phyloP scores from a whole-genome alignment of 2,329 filamentous ascomycete genomes.

The Allantophomopsis cytisporea region DNA sequence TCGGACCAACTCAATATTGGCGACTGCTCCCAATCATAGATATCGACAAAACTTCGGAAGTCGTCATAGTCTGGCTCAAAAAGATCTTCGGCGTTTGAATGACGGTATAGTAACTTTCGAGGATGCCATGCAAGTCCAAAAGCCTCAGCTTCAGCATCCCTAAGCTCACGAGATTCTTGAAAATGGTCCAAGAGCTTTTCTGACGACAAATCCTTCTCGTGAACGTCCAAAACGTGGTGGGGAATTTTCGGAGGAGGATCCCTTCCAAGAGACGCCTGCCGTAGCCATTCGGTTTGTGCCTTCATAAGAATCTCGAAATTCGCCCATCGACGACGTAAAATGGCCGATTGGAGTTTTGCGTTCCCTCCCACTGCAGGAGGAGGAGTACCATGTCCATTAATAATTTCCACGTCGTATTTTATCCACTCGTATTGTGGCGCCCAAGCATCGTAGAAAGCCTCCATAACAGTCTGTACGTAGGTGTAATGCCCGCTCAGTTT shows the following conservation, averaged over 20 bases:
- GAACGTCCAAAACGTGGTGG: no score
- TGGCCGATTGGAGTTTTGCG: conserved; percentile 5
- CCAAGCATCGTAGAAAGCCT: conserved; percentile 15
- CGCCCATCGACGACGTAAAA: conserved; percentile 17
- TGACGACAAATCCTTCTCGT: no score
- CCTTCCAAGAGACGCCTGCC: conserved; percentile 5
- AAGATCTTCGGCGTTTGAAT: neutral
- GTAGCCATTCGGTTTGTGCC: conserved; percentile 11
- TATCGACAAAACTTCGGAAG: neutral
- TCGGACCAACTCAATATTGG: neutral
- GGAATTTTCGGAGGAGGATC: no score
- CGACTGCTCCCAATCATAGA: no score
- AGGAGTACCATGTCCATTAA: no score
- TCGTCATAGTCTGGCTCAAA: conserved; percentile 8
- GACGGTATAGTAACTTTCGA: no score
- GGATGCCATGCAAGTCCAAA: no score
- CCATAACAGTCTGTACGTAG: conserved; percentile 11
- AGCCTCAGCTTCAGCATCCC: no score
- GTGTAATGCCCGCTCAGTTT: conserved; percentile 14
- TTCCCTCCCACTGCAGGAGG: no score
- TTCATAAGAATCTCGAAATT: conserved; percentile 4
- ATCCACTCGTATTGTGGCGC: neutral
- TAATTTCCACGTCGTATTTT: no score
- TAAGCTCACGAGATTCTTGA: no score
- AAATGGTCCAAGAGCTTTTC: no score